A percentile compares a stretch with the other conserved stretches of the same genome.
phyloP scores from a whole-genome alignment of 345 rosid species.

The Bruguiera sexangula region DNA sequence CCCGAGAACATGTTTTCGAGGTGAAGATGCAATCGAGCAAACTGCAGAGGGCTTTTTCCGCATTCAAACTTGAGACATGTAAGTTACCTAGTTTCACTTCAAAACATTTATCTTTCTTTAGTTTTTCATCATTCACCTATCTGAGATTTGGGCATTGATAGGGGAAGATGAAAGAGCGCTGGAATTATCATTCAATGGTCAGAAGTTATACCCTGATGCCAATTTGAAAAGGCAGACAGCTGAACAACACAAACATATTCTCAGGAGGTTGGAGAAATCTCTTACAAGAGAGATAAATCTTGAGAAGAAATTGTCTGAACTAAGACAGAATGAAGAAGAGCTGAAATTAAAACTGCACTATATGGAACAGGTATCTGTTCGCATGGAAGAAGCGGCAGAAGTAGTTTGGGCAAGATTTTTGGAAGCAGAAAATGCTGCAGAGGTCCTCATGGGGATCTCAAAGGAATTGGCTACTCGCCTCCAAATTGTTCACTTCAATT shows the following conservation, averaged over 20 bases:
- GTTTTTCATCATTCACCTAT: constrained; percentile 14
- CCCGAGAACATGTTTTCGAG: constrained; percentile 55
- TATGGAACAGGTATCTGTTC: constrained; percentile 71
- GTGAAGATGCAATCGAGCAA: constrained; percentile 65
- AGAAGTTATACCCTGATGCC: constrained; percentile 26
- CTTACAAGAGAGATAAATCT: constrained; percentile 72
- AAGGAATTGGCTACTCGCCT: constrained; percentile 64
- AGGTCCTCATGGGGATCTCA: constrained; percentile 79
- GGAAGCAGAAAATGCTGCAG: constrained; percentile 87
- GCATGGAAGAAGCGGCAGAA: constrained; percentile 98
- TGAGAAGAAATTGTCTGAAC: constrained; percentile 61
- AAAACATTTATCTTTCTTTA: constrained; percentile 1
- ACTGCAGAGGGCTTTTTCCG: constrained; percentile 51
- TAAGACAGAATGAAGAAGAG: constrained; percentile 65
- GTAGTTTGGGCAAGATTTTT: constrained; percentile 88
- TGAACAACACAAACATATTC: constrained; percentile 52
- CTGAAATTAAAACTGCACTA: constrained; percentile 69
- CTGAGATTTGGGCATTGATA: constrained; percentile 29
- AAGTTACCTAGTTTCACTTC: constrained; percentile 25
- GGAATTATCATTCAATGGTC: constrained; percentile 43
- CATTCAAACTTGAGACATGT: constrained; percentile 56
- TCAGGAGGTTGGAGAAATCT: constrained; percentile 77
- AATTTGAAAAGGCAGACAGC: constrained; percentile 44
- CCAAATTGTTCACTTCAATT: constrained; percentile 67
- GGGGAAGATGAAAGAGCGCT: constrained; percentile 43